Conservation (phyloP, 768 basidiomycete species). For the Leccinellum luteum region DNA sequence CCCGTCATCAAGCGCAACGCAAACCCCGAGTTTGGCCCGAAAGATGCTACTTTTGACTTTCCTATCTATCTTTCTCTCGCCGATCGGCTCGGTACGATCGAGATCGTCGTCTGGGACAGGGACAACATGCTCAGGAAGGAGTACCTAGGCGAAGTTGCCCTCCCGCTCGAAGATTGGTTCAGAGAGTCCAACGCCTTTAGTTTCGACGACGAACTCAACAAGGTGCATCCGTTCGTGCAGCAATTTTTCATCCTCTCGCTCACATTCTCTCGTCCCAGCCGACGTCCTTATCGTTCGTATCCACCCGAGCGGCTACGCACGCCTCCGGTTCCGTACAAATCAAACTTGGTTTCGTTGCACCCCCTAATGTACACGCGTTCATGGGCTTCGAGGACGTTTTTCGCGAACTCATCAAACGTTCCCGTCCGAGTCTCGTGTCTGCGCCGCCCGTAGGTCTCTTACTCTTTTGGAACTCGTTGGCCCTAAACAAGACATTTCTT, state of each 20-base stretch:
- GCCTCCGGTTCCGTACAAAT: conserved; percentile 55
- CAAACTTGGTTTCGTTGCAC: conserved; percentile 57
- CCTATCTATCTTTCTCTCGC: conserved; percentile 77
- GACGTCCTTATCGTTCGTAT: conserved; percentile 44
- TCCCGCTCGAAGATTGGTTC: conserved; percentile 87
- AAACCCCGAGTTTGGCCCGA: conserved; percentile 62
- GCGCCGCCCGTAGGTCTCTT: conserved; percentile 67
- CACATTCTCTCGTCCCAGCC: conserved; percentile 34
- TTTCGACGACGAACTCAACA: conserved; percentile 66
- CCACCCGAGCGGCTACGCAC: conserved; percentile 44
- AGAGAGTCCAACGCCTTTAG: conserved; percentile 36
- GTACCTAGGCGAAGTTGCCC: conserved; percentile 84
- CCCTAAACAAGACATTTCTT: neutral
- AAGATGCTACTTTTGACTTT: conserved; percentile 87
- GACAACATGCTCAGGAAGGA: conserved; percentile 82
- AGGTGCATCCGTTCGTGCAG: conserved; percentile 43
- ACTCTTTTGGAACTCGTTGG: neutral
- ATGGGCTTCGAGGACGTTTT: conserved; percentile 62
- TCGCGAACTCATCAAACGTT: conserved; percentile 58
- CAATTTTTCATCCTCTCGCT: neutral
- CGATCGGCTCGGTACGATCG: conserved; percentile 69
- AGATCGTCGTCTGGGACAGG: conserved; percentile 92
- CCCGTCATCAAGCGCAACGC: conserved; percentile 71
- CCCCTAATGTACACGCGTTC: conserved; percentile 41
- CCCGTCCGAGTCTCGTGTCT: conserved; percentile 65